Evolutionary conservation across 169 alveolate species (phyloP).

Genomic region (Neospora caninum): DNA sequence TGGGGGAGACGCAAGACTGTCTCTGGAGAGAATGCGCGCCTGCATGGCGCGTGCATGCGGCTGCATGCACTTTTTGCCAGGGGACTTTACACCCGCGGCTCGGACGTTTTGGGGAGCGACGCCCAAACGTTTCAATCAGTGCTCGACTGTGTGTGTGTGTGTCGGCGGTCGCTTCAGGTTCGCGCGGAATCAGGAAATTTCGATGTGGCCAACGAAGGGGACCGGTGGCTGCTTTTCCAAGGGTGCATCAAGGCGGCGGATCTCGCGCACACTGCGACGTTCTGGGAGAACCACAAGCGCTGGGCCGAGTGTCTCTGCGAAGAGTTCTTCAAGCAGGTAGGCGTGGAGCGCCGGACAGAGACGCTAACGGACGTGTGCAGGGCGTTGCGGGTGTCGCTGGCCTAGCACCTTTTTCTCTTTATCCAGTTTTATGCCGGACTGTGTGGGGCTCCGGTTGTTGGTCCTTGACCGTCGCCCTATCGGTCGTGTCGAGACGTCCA

Average conservation of each 20-base stretch:
- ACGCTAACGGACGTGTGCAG: neutral
- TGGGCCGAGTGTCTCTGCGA: constrained; percentile 80
- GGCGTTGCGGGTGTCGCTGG: neutral
- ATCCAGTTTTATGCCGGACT: too few relatives aligned
- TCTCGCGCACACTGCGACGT: constrained; percentile 80
- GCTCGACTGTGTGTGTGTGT: neutral
- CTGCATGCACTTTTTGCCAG: too few relatives aligned
- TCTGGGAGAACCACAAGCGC: constrained; percentile 75
- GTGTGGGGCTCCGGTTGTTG: too few relatives aligned
- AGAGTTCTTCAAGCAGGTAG: constrained; percentile 75
- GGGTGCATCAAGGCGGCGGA: constrained; percentile 83
- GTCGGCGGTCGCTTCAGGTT: neutral
- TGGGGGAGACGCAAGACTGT: too few relatives aligned
- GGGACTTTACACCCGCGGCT: too few relatives aligned
- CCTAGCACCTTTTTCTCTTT: too few relatives aligned
- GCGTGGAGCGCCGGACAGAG: neutral
- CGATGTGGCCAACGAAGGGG: constrained; percentile 17
- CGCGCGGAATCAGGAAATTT: constrained; percentile 30
- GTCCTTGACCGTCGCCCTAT: too few relatives aligned
- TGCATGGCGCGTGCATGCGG: too few relatives aligned
- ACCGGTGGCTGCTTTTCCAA: constrained; percentile 64
- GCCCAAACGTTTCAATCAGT: too few relatives aligned
- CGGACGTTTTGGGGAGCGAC: too few relatives aligned
- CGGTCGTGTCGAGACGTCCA: too few relatives aligned
- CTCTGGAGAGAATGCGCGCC: too few relatives aligned